Conservation (phyloP, 768 basidiomycete genomes). For the Trametes villosa region DNA sequence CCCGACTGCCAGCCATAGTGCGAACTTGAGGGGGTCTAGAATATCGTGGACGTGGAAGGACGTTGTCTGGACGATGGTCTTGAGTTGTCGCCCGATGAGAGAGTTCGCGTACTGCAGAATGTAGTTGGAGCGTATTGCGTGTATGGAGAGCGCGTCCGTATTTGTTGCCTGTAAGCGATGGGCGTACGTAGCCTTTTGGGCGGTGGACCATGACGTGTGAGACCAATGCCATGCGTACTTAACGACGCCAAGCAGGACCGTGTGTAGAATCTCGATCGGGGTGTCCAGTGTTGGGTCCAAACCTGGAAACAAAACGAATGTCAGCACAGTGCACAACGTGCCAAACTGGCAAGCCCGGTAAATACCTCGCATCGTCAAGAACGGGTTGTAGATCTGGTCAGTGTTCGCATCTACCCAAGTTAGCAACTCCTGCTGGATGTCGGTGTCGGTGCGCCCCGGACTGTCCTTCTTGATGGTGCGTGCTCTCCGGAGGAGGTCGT, state of each 20-base stretch:
- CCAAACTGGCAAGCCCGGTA: neutral
- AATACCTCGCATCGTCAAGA: neutral
- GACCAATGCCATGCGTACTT: constrained; percentile 40
- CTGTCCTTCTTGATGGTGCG: no score
- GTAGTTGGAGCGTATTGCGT: constrained; percentile 34
- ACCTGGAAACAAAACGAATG: neutral
- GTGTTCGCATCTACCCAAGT: constrained; percentile 21
- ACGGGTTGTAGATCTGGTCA: neutral
- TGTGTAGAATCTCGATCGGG: constrained; percentile 27
- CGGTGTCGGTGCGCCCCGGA: no score
- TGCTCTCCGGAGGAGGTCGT: constrained; percentile 29
- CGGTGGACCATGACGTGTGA: constrained; percentile 29
- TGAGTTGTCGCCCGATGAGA: constrained; percentile 33
- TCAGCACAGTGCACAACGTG: neutral
- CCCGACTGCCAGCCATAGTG: constrained; percentile 37
- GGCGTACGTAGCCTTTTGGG: constrained; percentile 30
- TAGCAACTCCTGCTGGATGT: constrained; percentile 27
- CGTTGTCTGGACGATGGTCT: constrained; percentile 26
- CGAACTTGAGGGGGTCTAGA: neutral
- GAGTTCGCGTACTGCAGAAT: constrained; percentile 35
- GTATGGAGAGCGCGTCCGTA: constrained; percentile 34
- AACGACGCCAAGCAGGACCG: constrained; percentile 30
- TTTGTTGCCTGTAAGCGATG: constrained; percentile 31
- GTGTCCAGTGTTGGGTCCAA: constrained; percentile 14
- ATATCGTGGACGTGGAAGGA: constrained; percentile 25